Base-by-base conservation (phyloP, 345 rosid species). In the Eucalyptus polyanthemos region DNA sequence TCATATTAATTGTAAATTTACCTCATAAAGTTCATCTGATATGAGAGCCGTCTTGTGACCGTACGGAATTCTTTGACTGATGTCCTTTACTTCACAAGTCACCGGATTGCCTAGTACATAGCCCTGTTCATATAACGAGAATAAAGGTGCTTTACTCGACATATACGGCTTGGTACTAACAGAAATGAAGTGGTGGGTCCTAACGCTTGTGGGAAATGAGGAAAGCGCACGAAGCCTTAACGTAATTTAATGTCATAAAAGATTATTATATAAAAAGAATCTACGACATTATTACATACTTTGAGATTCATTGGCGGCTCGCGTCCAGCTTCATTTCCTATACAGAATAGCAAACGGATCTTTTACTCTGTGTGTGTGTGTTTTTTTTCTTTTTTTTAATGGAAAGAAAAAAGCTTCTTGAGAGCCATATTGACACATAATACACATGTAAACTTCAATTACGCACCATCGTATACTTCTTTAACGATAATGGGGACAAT, bases 11-110 rank as follows among this genome's bases (percentile, higher is more conserved):
- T 69, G 5, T 34, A 34, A 69, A 34, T 34, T 65, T 47, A 93
- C 97, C 95, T 93, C 89, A 50, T 93, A 95, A 50, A 94, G 93
- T 88, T 94, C 92, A 91, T 93, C 93, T 13, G 96, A 95, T 86
- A 95, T 94, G 37, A 95, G 90, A 49, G 92, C 92, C 93, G 91
- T 90, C n/a, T 94, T 92, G 56, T 93, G 93, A 86, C 94, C 90
- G 89, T 31, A 94, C 29, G 88, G 88, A 88, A 94, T 69, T 29
- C 80, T 88, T 80, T 92, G 89, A 86, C 93, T 94, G 24, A 2
- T 49, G 19, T 94, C 94, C 31, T 86, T 47, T 14, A 76, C 86
- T 11, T 10, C 1, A 88, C 89, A 80, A 7, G 97, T 93, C 27
- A 14, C 5, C 1, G 96, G 94, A 87, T 91, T 94, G 17, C 96